A percentile compares a stretch with the other conserved stretches of the same genome.
Conservation (phyloP, 164 flowering plant genomes). For the Sextonia rubra region DNA sequence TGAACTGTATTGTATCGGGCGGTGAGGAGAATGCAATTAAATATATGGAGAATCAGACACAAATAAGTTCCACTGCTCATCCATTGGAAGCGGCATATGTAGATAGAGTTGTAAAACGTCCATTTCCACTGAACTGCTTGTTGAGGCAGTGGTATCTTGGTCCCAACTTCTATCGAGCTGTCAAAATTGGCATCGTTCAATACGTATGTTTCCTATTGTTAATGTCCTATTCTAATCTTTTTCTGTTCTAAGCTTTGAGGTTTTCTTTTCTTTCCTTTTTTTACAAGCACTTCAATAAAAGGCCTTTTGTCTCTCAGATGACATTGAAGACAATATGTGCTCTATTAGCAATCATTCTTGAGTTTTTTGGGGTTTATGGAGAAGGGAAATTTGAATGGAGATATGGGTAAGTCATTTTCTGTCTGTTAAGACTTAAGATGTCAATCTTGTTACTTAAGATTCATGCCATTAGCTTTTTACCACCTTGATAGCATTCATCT, state of each 20-base stretch:
- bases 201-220: constrained; percentile 57
- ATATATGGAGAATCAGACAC: constrained; percentile 66
- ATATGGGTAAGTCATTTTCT: constrained; percentile 61
- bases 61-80: constrained; percentile 52
- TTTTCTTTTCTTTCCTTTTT: too few species aligned
- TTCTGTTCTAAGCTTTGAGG: constrained; percentile 7
- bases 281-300: not conserved
- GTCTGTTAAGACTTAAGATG: too few species aligned
- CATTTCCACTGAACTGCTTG: constrained; percentile 82
- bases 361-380: constrained; percentile 82
- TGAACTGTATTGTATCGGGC: constrained; percentile 41
- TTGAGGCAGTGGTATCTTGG: constrained; percentile 88
- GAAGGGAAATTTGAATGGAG: constrained; percentile 97
- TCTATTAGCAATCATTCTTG: constrained; percentile 65
- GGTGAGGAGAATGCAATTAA: constrained; percentile 85
- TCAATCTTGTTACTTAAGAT: not conserved
- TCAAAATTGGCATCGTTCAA: constrained; percentile 96
- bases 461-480: not conserved
- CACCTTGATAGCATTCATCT: too few species aligned
- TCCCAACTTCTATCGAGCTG: constrained; percentile 87
- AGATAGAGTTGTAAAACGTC: constrained; percentile 87
- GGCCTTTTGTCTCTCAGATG: constrained; percentile 51
- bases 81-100: constrained; percentile 68
- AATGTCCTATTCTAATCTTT: not conserved
- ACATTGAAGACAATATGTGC: constrained; percentile 89